phyloP scores from a whole-genome alignment of 2,329 filamentous ascomycete species.

The Pseudocercospora macadamiae region DNA sequence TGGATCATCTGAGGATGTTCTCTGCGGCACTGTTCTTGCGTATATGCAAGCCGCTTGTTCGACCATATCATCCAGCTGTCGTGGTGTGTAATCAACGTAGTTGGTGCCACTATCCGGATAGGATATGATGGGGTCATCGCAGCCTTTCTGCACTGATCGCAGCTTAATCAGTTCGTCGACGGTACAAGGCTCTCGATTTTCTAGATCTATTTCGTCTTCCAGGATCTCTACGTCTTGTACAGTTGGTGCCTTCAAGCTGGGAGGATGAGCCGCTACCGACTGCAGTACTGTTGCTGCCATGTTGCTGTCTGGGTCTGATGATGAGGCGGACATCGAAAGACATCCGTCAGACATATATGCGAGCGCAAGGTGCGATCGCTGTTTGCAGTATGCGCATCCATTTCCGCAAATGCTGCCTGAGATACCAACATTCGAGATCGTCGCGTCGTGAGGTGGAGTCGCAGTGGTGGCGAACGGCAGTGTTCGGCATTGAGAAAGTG shows the following conservation, averaged over 20 bases:
- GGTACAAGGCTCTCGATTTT: slow-evolving; percentile 19
- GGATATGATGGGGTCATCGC: slow-evolving; percentile 25
- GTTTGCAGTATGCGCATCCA: not conserved
- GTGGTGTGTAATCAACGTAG: slow-evolving; percentile 28
- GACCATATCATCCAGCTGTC: slow-evolving; percentile 25
- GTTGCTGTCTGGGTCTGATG: slow-evolving; percentile 1
- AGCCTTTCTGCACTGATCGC: slow-evolving; percentile 18
- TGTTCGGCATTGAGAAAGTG: not conserved
- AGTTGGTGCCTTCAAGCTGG: not conserved
- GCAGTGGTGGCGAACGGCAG: not conserved
- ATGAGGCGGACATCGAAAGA: not conserved
- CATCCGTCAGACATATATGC: slow-evolving; percentile 2
- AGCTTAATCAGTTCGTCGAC: slow-evolving; percentile 27
- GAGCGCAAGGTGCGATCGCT: not conserved
- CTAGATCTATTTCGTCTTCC: slow-evolving; percentile 14
- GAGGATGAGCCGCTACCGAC: not conserved
- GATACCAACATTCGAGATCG: not conserved
- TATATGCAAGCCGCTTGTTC: slow-evolving; percentile 27
- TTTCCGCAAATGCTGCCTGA: not conserved
- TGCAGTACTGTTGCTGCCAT: not conserved
- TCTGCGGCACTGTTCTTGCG: slow-evolving; percentile 20
- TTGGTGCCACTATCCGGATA: slow-evolving; percentile 27
- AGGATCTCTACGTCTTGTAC: not conserved
- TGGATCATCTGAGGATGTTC: slow-evolving; percentile 22
- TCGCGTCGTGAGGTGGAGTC: not conserved